Conservation (phyloP, 140 eudicot species). For the Ambrosia hybrid region DNA sequence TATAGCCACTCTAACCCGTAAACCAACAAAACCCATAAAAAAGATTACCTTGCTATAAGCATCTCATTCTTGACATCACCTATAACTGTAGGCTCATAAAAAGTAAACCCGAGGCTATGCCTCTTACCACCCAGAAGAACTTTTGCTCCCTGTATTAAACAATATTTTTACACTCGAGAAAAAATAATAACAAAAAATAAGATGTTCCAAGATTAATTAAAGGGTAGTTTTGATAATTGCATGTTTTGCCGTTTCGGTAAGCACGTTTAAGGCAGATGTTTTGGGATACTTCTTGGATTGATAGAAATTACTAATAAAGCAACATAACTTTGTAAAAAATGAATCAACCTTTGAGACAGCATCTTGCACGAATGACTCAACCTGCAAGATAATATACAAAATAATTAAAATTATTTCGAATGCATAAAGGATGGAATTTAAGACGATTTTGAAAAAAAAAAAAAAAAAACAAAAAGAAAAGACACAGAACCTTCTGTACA, state of each 20-base stretch:
- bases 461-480: too few relatives aligned
- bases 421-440: neutral
- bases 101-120: too few relatives aligned
- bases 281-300: neutral
- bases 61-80: slow-evolving; percentile 76
- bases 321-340: neutral
- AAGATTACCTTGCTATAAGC: slow-evolving; percentile 68
- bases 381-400: slow-evolving; percentile 37
- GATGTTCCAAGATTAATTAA: neutral
- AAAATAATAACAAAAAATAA: too few relatives aligned
- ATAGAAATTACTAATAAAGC: neutral
- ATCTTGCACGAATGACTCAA: slow-evolving; percentile 71
- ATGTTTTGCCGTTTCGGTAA: neutral
- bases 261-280: neutral
- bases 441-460: neutral
- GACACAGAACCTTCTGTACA: slow-evolving; percentile 56
- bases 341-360: slow-evolving; percentile 72
- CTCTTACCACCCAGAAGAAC: too few relatives aligned
- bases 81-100: too few relatives aligned
- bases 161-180: neutral
- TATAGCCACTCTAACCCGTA: too few relatives aligned
- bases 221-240: slow-evolving; percentile 1
- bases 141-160: too few relatives aligned
- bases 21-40: neutral
- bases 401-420: neutral